Conservation (phyloP, 352 stramenopile genomes). For the Pythium apleroticum region DNA sequence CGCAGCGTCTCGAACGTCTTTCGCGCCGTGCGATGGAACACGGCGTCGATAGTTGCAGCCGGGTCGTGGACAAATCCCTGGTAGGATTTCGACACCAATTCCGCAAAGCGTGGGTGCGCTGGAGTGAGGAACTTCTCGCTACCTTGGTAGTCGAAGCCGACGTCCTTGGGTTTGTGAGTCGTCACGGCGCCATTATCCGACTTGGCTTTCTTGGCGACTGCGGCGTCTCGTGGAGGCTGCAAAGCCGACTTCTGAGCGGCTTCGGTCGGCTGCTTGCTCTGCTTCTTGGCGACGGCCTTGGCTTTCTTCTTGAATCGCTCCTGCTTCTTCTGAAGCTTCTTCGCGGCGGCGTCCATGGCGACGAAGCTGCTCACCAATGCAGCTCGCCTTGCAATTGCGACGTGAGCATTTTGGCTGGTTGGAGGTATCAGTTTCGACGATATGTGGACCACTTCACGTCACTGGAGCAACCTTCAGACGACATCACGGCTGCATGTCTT, state of each 20-base stretch:
- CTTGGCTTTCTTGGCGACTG: slow-evolving; percentile 19
- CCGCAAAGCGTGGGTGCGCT: slow-evolving; percentile 19
- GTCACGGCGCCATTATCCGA: background rate
- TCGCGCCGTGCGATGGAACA: slow-evolving; percentile 22
- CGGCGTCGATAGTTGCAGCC: slow-evolving; percentile 12
- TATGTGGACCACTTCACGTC: background rate
- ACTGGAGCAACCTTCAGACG: background rate
- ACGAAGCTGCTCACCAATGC: background rate
- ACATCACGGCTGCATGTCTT: slow-evolving; percentile 1
- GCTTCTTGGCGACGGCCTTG: slow-evolving; percentile 23
- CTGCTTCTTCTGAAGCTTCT: slow-evolving; percentile 33
- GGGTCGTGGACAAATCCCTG: slow-evolving; percentile 31
- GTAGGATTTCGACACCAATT: slow-evolving; percentile 26
- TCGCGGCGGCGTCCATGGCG: slow-evolving; percentile 19
- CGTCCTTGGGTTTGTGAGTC: background rate
- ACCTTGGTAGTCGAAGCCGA: slow-evolving; percentile 23
- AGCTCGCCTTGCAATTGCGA: slow-evolving; percentile 4
- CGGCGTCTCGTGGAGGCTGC: background rate
- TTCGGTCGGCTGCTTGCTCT: slow-evolving; percentile 12
- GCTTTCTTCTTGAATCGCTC: slow-evolving; percentile 33
- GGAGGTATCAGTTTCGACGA: background rate
- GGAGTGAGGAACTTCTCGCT: slow-evolving; percentile 30
- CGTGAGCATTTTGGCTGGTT: slow-evolving; percentile 5
- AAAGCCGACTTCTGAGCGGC: background rate
- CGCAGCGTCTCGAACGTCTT: slow-evolving; percentile 30